Percentiles rank a stretch among this genome's conserved stretches.
phyloP scores from a whole-genome alignment of 441 rosid species.

The Gossypium davidsonii region DNA sequence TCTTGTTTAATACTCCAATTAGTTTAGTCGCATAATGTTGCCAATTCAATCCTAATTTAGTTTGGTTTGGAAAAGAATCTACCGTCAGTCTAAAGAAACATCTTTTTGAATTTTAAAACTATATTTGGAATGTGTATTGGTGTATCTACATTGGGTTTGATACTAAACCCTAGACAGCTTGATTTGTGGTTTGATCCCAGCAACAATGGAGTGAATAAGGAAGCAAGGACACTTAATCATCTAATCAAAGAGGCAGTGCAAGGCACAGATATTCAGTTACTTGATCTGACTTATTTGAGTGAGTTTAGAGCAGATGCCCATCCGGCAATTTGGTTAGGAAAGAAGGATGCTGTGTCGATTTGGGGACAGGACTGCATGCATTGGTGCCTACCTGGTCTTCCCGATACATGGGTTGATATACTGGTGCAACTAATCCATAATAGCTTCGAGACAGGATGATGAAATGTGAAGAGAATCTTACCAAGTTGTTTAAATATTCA shows the following conservation, averaged over 20 bases:
- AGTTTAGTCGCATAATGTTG: neutral
- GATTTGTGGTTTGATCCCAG: constrained; percentile 89
- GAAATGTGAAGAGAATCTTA: neutral
- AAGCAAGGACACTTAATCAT: constrained; percentile 61
- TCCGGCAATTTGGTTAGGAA: constrained; percentile 93
- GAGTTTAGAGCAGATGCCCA: constrained; percentile 94
- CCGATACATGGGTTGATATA: constrained; percentile 90
- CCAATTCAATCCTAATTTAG: neutral
- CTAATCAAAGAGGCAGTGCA: constrained; percentile 38
- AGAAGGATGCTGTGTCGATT: constrained; percentile 74
- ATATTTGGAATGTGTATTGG: neutral
- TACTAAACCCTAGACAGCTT: constrained; percentile 60
- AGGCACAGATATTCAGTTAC: constrained; percentile 48
- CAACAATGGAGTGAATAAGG: constrained; percentile 82
- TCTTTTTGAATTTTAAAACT: neutral
- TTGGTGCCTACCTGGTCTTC: constrained; percentile 98
- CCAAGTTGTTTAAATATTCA: neutral
- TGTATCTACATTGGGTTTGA: constrained; percentile 8
- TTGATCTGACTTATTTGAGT: constrained; percentile 68
- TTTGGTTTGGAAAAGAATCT: neutral
- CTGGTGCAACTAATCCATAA: constrained; percentile 44
- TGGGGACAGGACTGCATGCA: constrained; percentile 99
- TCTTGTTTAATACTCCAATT: neutral
- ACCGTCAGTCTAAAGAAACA: neutral
- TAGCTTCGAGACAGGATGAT: constrained; percentile 26